Percentiles rank a stretch among this genome's conserved stretches.
Evolutionary conservation across 345 rosid species (phyloP).

Genomic region (Viola odorata): DNA sequence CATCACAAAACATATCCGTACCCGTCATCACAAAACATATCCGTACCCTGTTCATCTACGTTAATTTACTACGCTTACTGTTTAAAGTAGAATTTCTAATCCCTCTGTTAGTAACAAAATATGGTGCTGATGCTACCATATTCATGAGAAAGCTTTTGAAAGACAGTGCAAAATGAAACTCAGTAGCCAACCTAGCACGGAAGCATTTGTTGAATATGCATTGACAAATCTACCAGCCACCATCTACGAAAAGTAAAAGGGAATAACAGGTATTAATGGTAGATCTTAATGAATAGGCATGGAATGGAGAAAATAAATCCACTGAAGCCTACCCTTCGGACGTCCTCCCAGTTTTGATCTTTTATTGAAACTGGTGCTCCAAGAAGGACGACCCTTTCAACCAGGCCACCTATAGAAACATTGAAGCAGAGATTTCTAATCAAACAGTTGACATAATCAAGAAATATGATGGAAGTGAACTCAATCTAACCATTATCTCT

Average conservation of each 20-base stretch:
- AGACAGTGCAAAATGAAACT: too few relatives aligned
- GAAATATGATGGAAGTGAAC: too few relatives aligned
- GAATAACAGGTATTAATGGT: background rate
- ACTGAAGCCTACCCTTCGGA: conserved; percentile 32
- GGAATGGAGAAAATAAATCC: background rate
- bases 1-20: too few relatives aligned
- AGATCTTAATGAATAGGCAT: background rate
- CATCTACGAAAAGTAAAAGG: conserved; percentile 29
- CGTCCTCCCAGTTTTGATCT: conserved; percentile 46
- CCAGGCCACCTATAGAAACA: conserved; percentile 31
- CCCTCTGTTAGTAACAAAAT: too few relatives aligned
- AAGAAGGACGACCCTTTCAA: conserved; percentile 53
- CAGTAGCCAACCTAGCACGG: conserved; percentile 50
- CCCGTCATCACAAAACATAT: too few relatives aligned
- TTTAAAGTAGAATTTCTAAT: too few relatives aligned
- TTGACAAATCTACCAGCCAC: conserved; percentile 56
- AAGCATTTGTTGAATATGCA: conserved; percentile 41
- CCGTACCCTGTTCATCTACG: too few relatives aligned
- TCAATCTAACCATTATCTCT: conserved; percentile 44
- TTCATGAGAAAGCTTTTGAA: too few relatives aligned
- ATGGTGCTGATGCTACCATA: too few relatives aligned
- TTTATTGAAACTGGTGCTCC: conserved; percentile 52
- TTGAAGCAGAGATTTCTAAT: too few relatives aligned
- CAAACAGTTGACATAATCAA: too few relatives aligned
- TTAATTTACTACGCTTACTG: too few relatives aligned